These are phyloP conservation scores for Tricholoma furcatifolium DNA, from an alignment of 768 basidiomycete genomes.

Conservation along the genomic window DNA sequence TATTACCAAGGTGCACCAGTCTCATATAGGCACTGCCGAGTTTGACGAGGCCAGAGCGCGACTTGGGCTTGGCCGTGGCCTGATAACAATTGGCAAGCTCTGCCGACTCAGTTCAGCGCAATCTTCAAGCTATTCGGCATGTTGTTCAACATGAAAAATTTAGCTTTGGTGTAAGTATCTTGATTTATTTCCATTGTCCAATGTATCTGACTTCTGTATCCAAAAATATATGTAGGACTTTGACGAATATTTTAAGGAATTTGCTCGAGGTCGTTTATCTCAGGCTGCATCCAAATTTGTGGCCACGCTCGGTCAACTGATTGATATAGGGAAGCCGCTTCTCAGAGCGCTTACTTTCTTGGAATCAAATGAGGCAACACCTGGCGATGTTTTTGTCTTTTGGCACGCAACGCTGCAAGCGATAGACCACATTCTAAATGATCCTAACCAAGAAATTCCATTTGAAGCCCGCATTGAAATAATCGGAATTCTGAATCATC, in stretches of 20 bases:
- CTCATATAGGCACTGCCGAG: slow-evolving; percentile 14
- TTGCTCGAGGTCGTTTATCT: background rate
- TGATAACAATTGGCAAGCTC: slow-evolving; percentile 25
- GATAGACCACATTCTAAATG: slow-evolving; percentile 12
- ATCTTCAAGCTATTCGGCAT: slow-evolving; percentile 18
- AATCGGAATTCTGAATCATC: slow-evolving; percentile 19
- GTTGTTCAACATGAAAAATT: slow-evolving; percentile 15
- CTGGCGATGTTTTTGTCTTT: slow-evolving; percentile 27
- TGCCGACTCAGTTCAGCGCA: slow-evolving; percentile 15
- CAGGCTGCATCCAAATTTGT: slow-evolving; percentile 16
- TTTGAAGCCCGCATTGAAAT: slow-evolving; percentile 14
- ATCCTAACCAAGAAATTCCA: slow-evolving; percentile 12
- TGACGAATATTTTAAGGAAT: background rate
- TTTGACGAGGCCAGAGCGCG: slow-evolving; percentile 13
- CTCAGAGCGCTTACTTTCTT: slow-evolving; percentile 23
- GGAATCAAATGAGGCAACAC: slow-evolving; percentile 26
- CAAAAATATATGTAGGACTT: background rate
- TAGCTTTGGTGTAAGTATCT: slow-evolving; percentile 14
- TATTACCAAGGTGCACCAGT: slow-evolving; percentile 22
- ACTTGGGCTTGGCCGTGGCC: slow-evolving; percentile 14
- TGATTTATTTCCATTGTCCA: no score
- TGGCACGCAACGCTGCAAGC: slow-evolving; percentile 26
- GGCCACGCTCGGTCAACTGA: background rate
- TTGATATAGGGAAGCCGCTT: slow-evolving; percentile 15
- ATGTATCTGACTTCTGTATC: background rate